Conservation (phyloP, 352 stramenopile species). For the Globisporangium parvum region DNA sequence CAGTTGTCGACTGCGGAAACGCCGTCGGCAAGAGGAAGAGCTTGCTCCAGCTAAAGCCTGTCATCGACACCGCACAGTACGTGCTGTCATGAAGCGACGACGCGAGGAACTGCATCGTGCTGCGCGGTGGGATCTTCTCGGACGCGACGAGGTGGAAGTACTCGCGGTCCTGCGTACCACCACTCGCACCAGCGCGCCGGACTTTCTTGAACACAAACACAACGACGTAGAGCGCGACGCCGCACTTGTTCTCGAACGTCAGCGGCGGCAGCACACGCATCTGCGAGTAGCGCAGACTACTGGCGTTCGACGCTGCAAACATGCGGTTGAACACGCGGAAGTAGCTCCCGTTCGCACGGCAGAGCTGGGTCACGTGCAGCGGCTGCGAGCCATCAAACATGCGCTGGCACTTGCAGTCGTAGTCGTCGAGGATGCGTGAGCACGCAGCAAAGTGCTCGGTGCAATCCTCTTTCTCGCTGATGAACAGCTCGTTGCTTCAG, state of each 20-base stretch:
- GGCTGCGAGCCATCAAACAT: constrained; percentile 74
- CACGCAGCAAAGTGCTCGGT: constrained; percentile 55
- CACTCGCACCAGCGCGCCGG: constrained; percentile 27
- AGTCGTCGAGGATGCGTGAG: constrained; percentile 64
- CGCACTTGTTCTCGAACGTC: constrained; percentile 77
- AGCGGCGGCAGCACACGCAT: constrained; percentile 58
- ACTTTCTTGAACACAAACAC: constrained; percentile 83
- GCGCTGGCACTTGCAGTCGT: constrained; percentile 67
- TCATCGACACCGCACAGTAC: constrained; percentile 74
- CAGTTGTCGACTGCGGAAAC: constrained; percentile 13
- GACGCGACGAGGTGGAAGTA: constrained; percentile 72
- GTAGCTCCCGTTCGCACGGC: constrained; percentile 61
- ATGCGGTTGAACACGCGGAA: constrained; percentile 59
- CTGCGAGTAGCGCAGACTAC: constrained; percentile 61
- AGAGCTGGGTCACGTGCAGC: constrained; percentile 66
- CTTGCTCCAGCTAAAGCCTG: constrained; percentile 73
- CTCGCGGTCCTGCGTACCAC: constrained; percentile 37
- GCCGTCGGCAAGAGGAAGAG: constrained; percentile 48
- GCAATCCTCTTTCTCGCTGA: constrained; percentile 61
- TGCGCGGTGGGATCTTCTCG: constrained; percentile 42
- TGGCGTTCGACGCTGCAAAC: constrained; percentile 61
- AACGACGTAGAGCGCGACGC: constrained; percentile 54
- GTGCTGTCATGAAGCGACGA: constrained; percentile 72
- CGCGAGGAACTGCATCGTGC: constrained; percentile 49
- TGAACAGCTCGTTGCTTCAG: constrained; percentile 80